Base-by-base conservation (phyloP, 345 rosid genomes). In the Microthlaspi erraticum region DNA sequence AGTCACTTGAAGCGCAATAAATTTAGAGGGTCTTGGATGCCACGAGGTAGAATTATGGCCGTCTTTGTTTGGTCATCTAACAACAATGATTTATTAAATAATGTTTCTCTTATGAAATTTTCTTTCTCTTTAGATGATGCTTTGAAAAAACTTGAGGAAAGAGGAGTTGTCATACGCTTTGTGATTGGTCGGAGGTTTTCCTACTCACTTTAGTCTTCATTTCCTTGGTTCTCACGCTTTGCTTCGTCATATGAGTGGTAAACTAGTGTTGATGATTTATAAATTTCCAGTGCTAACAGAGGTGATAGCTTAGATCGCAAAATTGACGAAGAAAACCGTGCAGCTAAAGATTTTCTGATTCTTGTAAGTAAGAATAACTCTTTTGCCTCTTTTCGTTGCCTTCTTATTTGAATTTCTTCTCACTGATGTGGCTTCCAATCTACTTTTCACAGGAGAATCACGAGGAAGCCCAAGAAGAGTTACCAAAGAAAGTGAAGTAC, bases 11-110 rank as follows among this genome's bases (percentile, higher is more conserved):
- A 81, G 72, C 86, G 99, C 61, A 91, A 88, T 79, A 63, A 62
- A 16, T 94, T 85, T 77, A 76, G 99, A 82, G 96, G 96, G 5
- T 81, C 96, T 38, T 94, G 97, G 96, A 94, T 94, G 97, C 97
- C 97, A 57, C 89, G 68, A 83, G 95, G 99, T 90, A 38, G 38
- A 19, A 26, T 26, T 2, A 23, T 23, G 4, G 4, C 61, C 42
- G 36, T 45, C 46, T 73, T 26, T 52, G 53, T 7, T 61, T 49
- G 4, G 2, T 64, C 59, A n/a, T 52, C 7, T n/a, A n/a, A n/a
- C 31, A 46, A 34, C 43, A 58, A 58, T 11, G 46, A 3, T 39
- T 59, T 26, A 12, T 12, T 6, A 23, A 0, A 0, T 42, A 52
- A 59, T 2, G 32, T 32, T 39, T 57, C 0, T 54, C 68, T 68